Percentiles rank a stretch among this genome's conserved stretches.
Evolutionary conservation across 2,329 filamentous ascomycete genomes (phyloP).

Genomic region (Colletotrichum neosansevieriae): DNA sequence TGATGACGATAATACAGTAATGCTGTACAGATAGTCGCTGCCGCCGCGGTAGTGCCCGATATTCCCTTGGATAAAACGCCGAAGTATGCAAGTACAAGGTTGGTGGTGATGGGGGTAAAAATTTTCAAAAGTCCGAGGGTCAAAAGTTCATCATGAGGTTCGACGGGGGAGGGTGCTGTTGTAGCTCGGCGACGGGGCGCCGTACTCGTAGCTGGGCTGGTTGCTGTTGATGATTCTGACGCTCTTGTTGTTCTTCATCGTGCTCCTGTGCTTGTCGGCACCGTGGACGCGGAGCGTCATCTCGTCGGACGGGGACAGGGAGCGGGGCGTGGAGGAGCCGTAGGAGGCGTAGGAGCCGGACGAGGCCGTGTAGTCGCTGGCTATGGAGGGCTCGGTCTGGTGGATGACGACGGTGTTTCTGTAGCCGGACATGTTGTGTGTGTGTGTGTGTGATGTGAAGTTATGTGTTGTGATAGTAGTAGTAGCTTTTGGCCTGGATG

Average conservation of each 20-base stretch:
- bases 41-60: background rate
- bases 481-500: background rate
- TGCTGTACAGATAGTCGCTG: slow-evolving; percentile 8
- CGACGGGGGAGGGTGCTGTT: slow-evolving; percentile 25
- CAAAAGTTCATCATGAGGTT: background rate
- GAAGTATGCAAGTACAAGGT: background rate
- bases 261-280: slow-evolving; percentile 45
- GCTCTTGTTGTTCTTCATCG: slow-evolving; percentile 48
- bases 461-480: background rate
- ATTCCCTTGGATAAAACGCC: slow-evolving; percentile 3
- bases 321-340: slow-evolving; percentile 31
- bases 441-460: background rate
- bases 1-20: background rate
- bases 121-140: too few relatives aligned
- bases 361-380: slow-evolving; percentile 46
- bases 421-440: slow-evolving; percentile 41
- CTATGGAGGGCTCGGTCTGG: slow-evolving; percentile 48
- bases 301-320: slow-evolving; percentile 25
- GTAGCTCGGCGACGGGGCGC: slow-evolving; percentile 48
- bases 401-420: slow-evolving; percentile 49
- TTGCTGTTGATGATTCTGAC: slow-evolving; percentile 51
- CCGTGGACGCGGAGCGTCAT: slow-evolving; percentile 48
- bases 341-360: slow-evolving; percentile 40
- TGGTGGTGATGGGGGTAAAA: too few relatives aligned
- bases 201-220: slow-evolving; percentile 47